Percentiles rank a stretch among this genome's conserved stretches.
Conservation (phyloP, 1,284 basidiomycete species). For the Trametes hirsuta region DNA sequence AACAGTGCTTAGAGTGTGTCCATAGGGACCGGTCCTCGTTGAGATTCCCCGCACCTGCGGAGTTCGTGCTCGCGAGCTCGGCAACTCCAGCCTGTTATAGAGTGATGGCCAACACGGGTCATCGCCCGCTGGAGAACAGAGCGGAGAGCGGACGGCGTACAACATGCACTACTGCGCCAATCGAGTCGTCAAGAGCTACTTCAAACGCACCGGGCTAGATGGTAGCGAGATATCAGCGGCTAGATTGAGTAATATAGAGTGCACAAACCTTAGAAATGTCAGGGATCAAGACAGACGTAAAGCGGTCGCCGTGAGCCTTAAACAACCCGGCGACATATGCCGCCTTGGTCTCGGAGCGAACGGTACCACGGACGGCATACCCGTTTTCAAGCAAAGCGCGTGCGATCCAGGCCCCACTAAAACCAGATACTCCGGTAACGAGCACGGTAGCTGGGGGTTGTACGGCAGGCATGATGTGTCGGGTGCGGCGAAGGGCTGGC, state of each 20-base stretch:
- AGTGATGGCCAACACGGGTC: not conserved
- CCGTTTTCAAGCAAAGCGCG: constrained; percentile 41
- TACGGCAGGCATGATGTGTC: constrained; percentile 30
- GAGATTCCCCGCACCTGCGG: constrained; percentile 1
- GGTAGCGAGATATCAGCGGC: not conserved
- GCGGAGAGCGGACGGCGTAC: constrained; percentile 46
- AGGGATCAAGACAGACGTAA: constrained; percentile 53
- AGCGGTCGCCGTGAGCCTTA: constrained; percentile 45
- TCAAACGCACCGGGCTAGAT: constrained; percentile 6
- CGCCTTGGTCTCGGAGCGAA: constrained; percentile 53
- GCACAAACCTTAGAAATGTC: constrained; percentile 53
- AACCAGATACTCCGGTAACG: constrained; percentile 46
- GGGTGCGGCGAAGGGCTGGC: no score
- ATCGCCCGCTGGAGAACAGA: constrained; percentile 31
- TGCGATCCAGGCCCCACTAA: constrained; percentile 45
- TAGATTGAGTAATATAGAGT: not conserved
- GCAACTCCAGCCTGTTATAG: constrained; percentile 7
- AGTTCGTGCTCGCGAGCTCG: not conserved
- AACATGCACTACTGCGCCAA: constrained; percentile 36
- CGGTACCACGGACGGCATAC: constrained; percentile 57
- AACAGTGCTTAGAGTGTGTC: not conserved
- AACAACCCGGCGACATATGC: constrained; percentile 51
- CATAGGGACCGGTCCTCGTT: not conserved
- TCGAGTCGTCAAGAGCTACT: constrained; percentile 6
- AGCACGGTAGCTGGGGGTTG: constrained; percentile 33